Percentiles rank a stretch among this genome's conserved stretches.
Conservation (phyloP, 2,329 filamentous ascomycete species). For the Ascochyta clinopodiicola region DNA sequence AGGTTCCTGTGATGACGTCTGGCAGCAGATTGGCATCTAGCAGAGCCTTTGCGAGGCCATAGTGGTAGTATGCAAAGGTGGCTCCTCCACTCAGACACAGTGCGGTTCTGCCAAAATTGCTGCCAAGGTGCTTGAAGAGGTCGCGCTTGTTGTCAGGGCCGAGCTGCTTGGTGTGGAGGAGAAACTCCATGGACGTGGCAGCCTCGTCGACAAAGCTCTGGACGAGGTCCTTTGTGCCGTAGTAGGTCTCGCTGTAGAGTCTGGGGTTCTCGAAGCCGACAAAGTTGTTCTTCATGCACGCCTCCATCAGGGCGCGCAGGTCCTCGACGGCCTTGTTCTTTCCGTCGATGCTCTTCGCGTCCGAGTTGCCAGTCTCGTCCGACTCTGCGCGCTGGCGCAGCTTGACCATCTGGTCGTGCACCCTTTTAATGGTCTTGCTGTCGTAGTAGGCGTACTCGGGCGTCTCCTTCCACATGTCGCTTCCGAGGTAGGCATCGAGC, state of each 20-base stretch:
- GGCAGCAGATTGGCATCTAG: slow-evolving; percentile 85
- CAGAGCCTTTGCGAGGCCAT: slow-evolving; percentile 88
- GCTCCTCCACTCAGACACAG: slow-evolving; percentile 93
- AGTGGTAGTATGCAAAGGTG: slow-evolving; percentile 95
- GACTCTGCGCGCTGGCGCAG: slow-evolving; percentile 61
- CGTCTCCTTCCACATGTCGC: slow-evolving; percentile 78
- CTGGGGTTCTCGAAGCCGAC: slow-evolving; percentile 91
- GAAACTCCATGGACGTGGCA: slow-evolving; percentile 70
- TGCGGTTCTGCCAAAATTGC: slow-evolving; percentile 91
- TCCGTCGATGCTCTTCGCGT: slow-evolving; percentile 29
- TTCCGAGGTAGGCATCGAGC: slow-evolving; percentile 81
- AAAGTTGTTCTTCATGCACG: slow-evolving; percentile 97
- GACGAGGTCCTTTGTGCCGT: slow-evolving; percentile 92
- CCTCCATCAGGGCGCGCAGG: slow-evolving; percentile 78
- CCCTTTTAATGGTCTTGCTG: slow-evolving; percentile 78
- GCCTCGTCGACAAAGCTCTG: slow-evolving; percentile 91
- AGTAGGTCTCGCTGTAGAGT: slow-evolving; percentile 97
- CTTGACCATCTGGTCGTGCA: slow-evolving; percentile 76
- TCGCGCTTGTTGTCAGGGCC: slow-evolving; percentile 74
- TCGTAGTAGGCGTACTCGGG: slow-evolving; percentile 84
- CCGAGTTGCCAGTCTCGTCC: slow-evolving; percentile 58
- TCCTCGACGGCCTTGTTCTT: slow-evolving; percentile 69
- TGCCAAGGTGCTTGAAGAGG: slow-evolving; percentile 86
- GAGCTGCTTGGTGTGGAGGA: slow-evolving; percentile 72
- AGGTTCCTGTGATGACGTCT: slow-evolving; percentile 95